A percentile compares a stretch with the other conserved stretches of the same genome.
These are phyloP conservation scores for Thelephora aurantiotincta DNA, from an alignment of 768 basidiomycete genomes.

Conservation along the genomic window DNA sequence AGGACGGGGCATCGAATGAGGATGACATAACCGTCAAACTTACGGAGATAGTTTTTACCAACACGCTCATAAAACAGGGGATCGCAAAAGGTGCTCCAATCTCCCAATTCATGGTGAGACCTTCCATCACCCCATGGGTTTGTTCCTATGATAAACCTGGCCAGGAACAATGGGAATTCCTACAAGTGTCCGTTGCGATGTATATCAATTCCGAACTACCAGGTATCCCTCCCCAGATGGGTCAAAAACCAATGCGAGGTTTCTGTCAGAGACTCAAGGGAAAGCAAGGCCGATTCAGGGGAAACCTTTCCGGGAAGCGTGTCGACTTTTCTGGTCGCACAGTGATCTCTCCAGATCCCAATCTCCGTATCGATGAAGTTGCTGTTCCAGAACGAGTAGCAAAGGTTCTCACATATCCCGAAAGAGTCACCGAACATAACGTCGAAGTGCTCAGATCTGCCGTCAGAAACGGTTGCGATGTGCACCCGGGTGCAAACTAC, in stretches of 20 bases:
- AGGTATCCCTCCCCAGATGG: conserved; percentile 76
- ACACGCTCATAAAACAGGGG: conserved; percentile 83
- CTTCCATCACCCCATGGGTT: conserved; percentile 1
- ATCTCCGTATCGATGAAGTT: conserved; percentile 94
- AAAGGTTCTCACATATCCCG: conserved; percentile 90
- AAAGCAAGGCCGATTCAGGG: conserved; percentile 97
- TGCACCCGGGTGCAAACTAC: conserved; percentile 94
- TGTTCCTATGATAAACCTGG: conserved; percentile 3
- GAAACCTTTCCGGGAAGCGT: conserved; percentile 96
- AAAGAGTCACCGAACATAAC: conserved; percentile 87
- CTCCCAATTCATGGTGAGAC: conserved; percentile 70
- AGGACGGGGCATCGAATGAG: conserved; percentile 97
- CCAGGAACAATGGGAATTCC: conserved; percentile 97
- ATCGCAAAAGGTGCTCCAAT: conserved; percentile 80
- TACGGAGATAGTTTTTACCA: conserved; percentile 91
- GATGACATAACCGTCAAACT: conserved; percentile 97
- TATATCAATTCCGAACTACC: conserved; percentile 97
- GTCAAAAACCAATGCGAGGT: conserved; percentile 90
- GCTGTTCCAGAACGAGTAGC: conserved; percentile 94
- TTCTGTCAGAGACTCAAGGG: conserved; percentile 98
- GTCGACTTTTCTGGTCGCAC: conserved; percentile 98
- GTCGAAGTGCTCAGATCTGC: conserved; percentile 62
- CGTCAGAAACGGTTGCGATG: conserved; percentile 76
- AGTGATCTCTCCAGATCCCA: conserved; percentile 99
- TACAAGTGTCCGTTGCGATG: conserved; percentile 89